Conservation (phyloP, 441 rosid genomes). For the Gossypium trilobum region DNA sequence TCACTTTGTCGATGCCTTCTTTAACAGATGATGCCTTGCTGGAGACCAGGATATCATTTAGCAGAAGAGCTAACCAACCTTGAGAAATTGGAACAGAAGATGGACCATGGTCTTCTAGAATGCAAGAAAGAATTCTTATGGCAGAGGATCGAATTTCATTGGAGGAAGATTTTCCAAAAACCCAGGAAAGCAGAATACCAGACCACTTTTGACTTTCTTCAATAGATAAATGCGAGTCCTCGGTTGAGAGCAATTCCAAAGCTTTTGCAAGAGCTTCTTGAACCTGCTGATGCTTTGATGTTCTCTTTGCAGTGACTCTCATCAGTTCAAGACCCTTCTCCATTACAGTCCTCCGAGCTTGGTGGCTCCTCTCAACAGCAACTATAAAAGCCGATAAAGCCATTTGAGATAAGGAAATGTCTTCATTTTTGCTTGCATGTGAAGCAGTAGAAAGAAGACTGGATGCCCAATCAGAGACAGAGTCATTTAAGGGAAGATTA, state of each 20-base stretch:
- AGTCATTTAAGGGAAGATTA: constrained; percentile 65
- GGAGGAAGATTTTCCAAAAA: constrained; percentile 53
- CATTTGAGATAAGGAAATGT: constrained; percentile 62
- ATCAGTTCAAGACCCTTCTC: constrained; percentile 75
- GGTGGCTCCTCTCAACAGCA: constrained; percentile 70
- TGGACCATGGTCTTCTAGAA: constrained; percentile 74
- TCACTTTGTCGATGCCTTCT: constrained; percentile 48
- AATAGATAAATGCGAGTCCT: constrained; percentile 60
- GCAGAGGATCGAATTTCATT: constrained; percentile 57
- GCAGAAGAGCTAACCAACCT: constrained; percentile 80
- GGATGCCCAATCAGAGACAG: constrained; percentile 87
- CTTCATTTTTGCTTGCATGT: constrained; percentile 77
- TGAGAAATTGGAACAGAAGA: constrained; percentile 73
- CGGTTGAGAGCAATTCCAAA: constrained; percentile 57
- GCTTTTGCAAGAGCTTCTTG: constrained; percentile 88
- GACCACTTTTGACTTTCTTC: constrained; percentile 93
- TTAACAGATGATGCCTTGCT: constrained; percentile 47
- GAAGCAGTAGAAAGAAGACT: constrained; percentile 73
- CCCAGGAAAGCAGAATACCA: constrained; percentile 74
- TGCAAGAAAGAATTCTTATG: constrained; percentile 60
- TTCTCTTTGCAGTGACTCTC: constrained; percentile 68
- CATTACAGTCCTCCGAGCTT: constrained; percentile 55
- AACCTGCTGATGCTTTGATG: constrained; percentile 51
- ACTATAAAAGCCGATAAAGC: constrained; percentile 78
- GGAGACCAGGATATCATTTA: constrained; percentile 53